Evolutionary conservation across 176 grass and related monocot genomes (phyloP).

Genomic region (Musa itinerans): DNA sequence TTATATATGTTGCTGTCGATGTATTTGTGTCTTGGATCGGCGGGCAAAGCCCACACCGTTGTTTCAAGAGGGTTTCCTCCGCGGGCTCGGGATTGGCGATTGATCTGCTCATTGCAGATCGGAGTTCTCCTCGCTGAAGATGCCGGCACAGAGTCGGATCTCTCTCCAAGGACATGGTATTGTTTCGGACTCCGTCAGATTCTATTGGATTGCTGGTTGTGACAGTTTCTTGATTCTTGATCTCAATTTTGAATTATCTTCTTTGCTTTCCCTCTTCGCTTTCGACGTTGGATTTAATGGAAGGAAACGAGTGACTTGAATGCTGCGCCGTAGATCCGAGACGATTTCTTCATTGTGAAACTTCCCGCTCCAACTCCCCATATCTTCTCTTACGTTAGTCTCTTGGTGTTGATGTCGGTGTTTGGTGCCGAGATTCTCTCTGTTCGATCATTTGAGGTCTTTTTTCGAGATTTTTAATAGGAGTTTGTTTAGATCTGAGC

Average conservation of each 20-base stretch:
- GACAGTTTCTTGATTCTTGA: not conserved
- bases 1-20: too few relatives aligned
- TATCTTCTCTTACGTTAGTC: too few relatives aligned
- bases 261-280: not conserved
- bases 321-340: constrained; percentile 47
- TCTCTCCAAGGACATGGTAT: constrained; percentile 87
- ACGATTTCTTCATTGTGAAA: constrained; percentile 81
- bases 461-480: too few relatives aligned
- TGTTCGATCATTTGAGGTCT: too few relatives aligned
- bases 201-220: not conserved
- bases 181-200: not conserved
- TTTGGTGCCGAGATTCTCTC: too few relatives aligned
- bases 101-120: constrained; percentile 25
- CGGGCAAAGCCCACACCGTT: too few relatives aligned
- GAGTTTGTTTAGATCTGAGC: too few relatives aligned
- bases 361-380: too few relatives aligned
- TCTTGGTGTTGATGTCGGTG: too few relatives aligned
- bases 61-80: too few relatives aligned
- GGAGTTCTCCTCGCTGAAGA: not conserved
- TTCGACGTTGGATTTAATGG: constrained; percentile 2
- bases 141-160: constrained; percentile 58
- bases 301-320: constrained; percentile 84
- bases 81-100: not conserved
- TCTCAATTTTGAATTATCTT: not conserved
- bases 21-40: not conserved